phyloP scores from a whole-genome alignment of 495 filamentous ascomycete species.

The Echria macrotheca region DNA sequence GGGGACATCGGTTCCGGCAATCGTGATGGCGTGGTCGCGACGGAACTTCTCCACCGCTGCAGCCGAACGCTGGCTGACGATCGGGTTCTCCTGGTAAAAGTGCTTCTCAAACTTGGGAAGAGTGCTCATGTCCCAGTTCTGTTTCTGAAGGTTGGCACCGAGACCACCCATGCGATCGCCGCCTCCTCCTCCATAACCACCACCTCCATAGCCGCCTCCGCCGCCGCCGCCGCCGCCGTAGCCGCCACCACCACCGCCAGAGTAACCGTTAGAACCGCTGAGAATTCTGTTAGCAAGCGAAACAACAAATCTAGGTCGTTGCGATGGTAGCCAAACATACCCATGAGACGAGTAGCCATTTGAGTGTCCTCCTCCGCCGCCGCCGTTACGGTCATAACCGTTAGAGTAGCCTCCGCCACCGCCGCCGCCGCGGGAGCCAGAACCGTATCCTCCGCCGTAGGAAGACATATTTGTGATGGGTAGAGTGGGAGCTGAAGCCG shows the following conservation, averaged over 20 bases:
- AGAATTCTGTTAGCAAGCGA: slow-evolving; percentile 23
- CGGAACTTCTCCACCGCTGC: slow-evolving; percentile 85
- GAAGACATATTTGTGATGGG: slow-evolving; percentile 45
- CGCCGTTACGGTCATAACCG: slow-evolving; percentile 27
- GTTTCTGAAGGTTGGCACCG: slow-evolving; percentile 76
- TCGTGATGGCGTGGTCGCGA: slow-evolving; percentile 68
- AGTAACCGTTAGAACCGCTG: slow-evolving; percentile 30
- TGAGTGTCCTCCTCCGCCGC: slow-evolving; percentile 20
- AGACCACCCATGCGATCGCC: slow-evolving; percentile 94
- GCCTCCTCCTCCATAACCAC: slow-evolving; percentile 54
- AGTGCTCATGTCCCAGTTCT: slow-evolving; percentile 73
- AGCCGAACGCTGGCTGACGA: slow-evolving; percentile 65
- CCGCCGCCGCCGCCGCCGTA: slow-evolving; percentile 29
- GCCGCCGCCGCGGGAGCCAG: slow-evolving; percentile 52
- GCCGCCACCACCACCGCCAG: slow-evolving; percentile 27
- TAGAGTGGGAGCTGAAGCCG: slow-evolving; percentile 39
- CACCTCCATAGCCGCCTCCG: slow-evolving; percentile 44
- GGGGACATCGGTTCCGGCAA: slow-evolving; percentile 73
- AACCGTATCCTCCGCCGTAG: slow-evolving; percentile 34
- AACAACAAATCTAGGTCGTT: background rate
- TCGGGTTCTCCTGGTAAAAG: slow-evolving; percentile 92
- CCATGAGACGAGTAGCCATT: slow-evolving; percentile 24
- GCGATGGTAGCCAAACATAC: slow-evolving; percentile 20
- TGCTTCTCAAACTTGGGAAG: slow-evolving; percentile 98
- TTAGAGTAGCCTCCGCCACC: slow-evolving; percentile 41